Evolutionary conservation across 169 alveolate genomes (phyloP), one percentile per base, ranked within the genome.

Genomic region (Eimeria nieschulzi): DNA sequence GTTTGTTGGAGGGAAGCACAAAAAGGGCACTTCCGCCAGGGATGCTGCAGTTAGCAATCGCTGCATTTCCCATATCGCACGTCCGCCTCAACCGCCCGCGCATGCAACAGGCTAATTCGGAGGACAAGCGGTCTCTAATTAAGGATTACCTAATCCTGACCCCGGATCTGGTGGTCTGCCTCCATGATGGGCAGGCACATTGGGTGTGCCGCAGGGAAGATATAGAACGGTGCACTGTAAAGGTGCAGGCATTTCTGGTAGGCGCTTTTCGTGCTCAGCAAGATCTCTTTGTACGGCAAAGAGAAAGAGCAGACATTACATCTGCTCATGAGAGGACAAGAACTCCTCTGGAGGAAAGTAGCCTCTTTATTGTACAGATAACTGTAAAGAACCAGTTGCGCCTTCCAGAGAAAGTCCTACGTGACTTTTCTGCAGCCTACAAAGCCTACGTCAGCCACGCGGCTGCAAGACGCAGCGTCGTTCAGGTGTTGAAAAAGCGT

Each of bases 151-250:
- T 90, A 23, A 71, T 63, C 13, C 84, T 76, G 21, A 90, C 93
- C 0, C 72, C 83, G 5, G 90, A 90, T 23, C 66, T 90, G 7
- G 59, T 90, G 59, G 25, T 90, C 53, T 90, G 82, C 68, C 54
- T 76, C 10, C 63, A 82, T 19, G 93, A 51, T 15, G 93, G 93
- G 25, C 33, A n/a, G 46, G 39, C 87, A 10, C 87, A 68, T 71
- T 90, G 93, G 93, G 93, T 90, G 7, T 90, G 93, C 66, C 75
- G 93, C 33, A 26, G 73, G 55, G 87, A 64, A 56, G 93, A 90
- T 25, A 64, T 90, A 25, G 73, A 61, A 17, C 59, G 59, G n/a
- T 82, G 90, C 51, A 19, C 64, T 1, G 90, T 82, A 61, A 46
- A 17, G 61, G 39, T 82, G 90, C 90, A 64, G 26, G 90, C 90